Evolutionary conservation across 805 yeast species (phyloP).

Genomic region (Nakazawaea ernobii): DNA sequence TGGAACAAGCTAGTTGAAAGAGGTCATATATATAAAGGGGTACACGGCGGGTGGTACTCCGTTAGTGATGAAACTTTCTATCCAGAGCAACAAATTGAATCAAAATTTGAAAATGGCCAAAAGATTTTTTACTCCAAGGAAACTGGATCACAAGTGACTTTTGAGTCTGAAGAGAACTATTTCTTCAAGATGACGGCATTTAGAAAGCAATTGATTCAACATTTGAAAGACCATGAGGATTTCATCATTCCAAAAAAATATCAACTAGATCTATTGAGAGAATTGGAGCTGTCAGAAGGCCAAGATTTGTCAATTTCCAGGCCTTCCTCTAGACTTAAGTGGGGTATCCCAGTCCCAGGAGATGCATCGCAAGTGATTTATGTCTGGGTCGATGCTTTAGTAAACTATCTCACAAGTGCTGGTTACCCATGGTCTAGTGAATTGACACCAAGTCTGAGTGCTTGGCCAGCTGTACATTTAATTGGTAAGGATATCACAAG

Average conservation of each 20-base stretch:
- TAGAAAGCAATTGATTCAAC: constrained; percentile 44
- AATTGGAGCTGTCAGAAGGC: constrained; percentile 42
- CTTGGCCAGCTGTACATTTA: constrained; percentile 56
- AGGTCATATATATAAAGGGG: constrained; percentile 74
- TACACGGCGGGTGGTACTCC: constrained; percentile 93
- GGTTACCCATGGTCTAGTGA: constrained; percentile 42
- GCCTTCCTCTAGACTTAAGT: constrained; percentile 66
- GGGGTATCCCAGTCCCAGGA: constrained; percentile 90
- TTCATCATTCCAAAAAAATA: constrained; percentile 66
- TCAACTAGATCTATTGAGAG: constrained; percentile 48
- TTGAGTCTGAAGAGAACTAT: constrained; percentile 78
- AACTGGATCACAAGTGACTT: constrained; percentile 68
- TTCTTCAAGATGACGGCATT: constrained; percentile 73
- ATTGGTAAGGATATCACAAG: constrained; percentile 88
- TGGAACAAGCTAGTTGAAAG: constrained; percentile 60
- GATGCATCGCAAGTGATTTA: constrained; percentile 77
- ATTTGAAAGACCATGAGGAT: constrained; percentile 40
- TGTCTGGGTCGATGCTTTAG: constrained; percentile 95
- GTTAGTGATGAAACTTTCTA: constrained; percentile 92
- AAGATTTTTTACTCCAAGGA: constrained; percentile 47
- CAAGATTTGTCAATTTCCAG: constrained; percentile 83
- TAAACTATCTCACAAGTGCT: constrained; percentile 73
- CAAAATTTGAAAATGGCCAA: constrained; percentile 25
- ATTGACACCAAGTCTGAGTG: constrained; percentile 16
- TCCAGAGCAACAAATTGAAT: constrained; percentile 69